A percentile compares a stretch with the other conserved stretches of the same genome.
These are phyloP conservation scores for Naganishia sp. DNA, from an alignment of 1,284 basidiomycete species.

Conservation along the genomic window DNA sequence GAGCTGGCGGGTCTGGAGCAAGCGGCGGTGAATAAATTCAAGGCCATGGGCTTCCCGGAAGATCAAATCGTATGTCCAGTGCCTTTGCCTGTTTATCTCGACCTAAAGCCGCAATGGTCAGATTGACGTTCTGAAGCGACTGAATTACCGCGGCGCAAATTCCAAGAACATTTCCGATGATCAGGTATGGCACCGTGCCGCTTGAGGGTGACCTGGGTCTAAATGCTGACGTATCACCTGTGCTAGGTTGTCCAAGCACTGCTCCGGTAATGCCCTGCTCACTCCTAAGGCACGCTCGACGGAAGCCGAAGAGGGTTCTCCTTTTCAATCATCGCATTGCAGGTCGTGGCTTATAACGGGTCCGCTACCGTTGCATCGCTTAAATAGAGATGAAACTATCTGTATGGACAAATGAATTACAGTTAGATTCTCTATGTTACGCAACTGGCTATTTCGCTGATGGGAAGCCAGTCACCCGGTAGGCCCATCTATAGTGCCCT, in stretches of 20 bases:
- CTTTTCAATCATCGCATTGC: too few species aligned
- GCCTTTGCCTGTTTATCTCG: neutral
- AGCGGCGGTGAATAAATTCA: slow-evolving; percentile 56
- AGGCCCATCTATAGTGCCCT: too few species aligned
- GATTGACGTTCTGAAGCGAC: slow-evolving; percentile 80
- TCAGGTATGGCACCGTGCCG: slow-evolving; percentile 34
- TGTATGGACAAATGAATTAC: too few species aligned
- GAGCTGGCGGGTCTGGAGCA: slow-evolving; percentile 57
- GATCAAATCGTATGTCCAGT: slow-evolving; percentile 46
- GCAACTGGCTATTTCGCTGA: neutral
- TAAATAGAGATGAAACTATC: too few species aligned
- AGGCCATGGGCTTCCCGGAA: slow-evolving; percentile 56
- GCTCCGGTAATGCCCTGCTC: neutral
- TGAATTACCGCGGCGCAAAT: slow-evolving; percentile 80
- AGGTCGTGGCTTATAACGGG: neutral
- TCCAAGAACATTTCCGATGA: slow-evolving; percentile 51
- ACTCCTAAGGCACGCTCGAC: too few species aligned
- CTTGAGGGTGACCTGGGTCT: too few species aligned
- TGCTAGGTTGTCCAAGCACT: slow-evolving; percentile 31
- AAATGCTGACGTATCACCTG: neutral
- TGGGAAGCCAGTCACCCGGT: too few species aligned
- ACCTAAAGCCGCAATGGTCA: slow-evolving; percentile 42
- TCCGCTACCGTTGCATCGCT: neutral
- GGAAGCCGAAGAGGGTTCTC: too few species aligned
- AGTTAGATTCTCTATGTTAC: too few species aligned